phyloP scores from a whole-genome alignment of 371 early-diverging fungal species.

The Encephalitozoon romaleae region DNA sequence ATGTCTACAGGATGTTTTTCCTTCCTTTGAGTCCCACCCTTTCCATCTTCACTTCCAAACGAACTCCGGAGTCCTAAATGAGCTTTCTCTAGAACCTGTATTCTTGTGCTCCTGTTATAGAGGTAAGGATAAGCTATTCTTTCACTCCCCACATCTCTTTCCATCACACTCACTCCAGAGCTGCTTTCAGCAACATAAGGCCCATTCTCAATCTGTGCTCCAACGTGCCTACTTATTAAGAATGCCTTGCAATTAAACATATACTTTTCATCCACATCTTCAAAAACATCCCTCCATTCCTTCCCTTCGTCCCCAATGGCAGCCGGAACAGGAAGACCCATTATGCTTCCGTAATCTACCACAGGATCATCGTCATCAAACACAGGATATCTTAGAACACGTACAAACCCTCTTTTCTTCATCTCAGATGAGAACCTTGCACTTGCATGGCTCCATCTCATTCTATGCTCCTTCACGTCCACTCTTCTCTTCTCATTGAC shows the following conservation, averaged over 20 bases:
- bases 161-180: neutral
- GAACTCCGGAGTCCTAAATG: neutral
- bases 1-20: neutral
- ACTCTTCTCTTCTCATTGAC: conserved; percentile 87
- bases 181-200: neutral
- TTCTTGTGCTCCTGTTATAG: neutral
- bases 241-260: neutral
- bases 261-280: neutral
- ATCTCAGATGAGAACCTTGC: neutral
- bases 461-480: conserved; percentile 82
- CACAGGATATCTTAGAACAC: conserved; percentile 68
- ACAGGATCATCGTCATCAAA: conserved; percentile 95
- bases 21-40: too few relatives aligned
- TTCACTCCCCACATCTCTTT: neutral
- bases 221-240: neutral
- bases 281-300: neutral
- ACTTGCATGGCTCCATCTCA: conserved; percentile 72
- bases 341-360: conserved; percentile 81
- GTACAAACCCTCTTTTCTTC: neutral
- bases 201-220: neutral
- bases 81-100: neutral
- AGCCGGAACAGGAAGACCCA: neutral
- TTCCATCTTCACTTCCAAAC: neutral
- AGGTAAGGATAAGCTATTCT: conserved; percentile 1
- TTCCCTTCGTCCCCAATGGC: neutral